Evolutionary conservation across 2,329 filamentous ascomycete species (phyloP), one percentile per base, ranked within the genome.

Genomic region (Arthrobotrys musiformis): DNA sequence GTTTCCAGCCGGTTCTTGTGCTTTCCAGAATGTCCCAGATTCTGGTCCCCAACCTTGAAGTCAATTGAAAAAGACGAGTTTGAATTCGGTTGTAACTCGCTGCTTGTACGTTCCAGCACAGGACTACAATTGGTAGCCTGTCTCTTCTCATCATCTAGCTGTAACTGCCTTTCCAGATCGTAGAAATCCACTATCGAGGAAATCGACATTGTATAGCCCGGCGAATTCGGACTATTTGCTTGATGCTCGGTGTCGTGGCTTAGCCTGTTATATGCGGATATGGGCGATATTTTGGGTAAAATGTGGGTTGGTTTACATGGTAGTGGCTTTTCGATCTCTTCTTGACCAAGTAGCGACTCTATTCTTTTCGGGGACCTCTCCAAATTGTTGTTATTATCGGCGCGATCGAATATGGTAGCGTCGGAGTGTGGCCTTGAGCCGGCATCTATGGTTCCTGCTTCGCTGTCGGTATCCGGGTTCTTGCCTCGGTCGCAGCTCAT

Each of bases 121-220:
- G 73, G 73, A 37, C 73, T 77, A 26, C 73, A 77, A 24, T 70
- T 77, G 2, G 26, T 54, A 33, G 60, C 61, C 60, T 77, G 73
- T n/a, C 73, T 61, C 33, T 68, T 52, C 26, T 77, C 73, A 26
- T 77, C 73, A 28, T 77, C 73, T n/a, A 77, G 28, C 17, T 77
- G 73, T 26, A 77, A 30, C 58, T 77, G 73, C 24, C 73, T 77
- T 24, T 77, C 73, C 44, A 77, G 19, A 26, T 77, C 73, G 40
- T 77, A 70, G 50, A 77, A 77, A 22, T 77, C 73, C 4, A 66
- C 66, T 17, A 77, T 77, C 2, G 73, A 77, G 15, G 73, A 67
- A n/a, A 77, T 69, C 0, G 73, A 77, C 60, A 77, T 64, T 19
- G 73, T 77, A 44, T 70, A 77, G 11, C 73, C 73, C 24, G 73